Base-by-base conservation (phyloP, 768 basidiomycete genomes). In the Leccinum incarnatum region DNA sequence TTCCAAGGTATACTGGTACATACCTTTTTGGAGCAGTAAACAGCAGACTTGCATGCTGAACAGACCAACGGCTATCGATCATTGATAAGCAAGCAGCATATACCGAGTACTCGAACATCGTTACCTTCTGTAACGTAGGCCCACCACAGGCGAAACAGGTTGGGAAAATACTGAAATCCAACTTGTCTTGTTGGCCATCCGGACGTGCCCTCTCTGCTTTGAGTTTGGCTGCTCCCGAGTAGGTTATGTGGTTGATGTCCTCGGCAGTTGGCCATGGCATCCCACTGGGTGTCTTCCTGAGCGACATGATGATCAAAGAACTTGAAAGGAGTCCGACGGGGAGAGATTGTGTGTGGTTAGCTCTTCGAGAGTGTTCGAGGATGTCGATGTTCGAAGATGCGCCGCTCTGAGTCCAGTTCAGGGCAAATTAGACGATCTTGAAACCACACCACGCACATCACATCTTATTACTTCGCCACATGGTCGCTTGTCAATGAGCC, bases 21-120 rank as follows among this genome's bases (percentile, higher is more conserved):
- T 37, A 64, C 72, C 53, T 65, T 67, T 58, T 60, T 73, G 36
- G 72, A 70, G 57, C 73, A 73, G 40, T 73, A 73, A 34, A 73
- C n/a, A 15, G 63, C 59, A 8, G 72, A 68, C 54, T 48, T 72
- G 36, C 73, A 73, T 49, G 62, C 68, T 10, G 66, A 66, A 56
- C 73, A 74, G 29, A 74, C 53, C 46, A 62, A 56, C 5, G 69
- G 55, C 73, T 73, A 53, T 58, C 21, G 37, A 46, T 23, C 40
- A 51, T 14, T 23, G 47, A 40, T 58, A 34, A 61, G 46, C 40
- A 48, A 53, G 30, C 14, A 37, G 48, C 36, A 30, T 4, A 17
- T 46, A 15, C 23, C 19, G 8, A 23, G 3, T 25, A 48, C 27
- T 53, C 9, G 29, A 48, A 34, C 23, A 27, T 14, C n/a, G 6